Percentiles rank a stretch among this genome's conserved stretches.
Conservation (phyloP, 2,329 filamentous ascomycete genomes). For the Blumeria graminis region DNA sequence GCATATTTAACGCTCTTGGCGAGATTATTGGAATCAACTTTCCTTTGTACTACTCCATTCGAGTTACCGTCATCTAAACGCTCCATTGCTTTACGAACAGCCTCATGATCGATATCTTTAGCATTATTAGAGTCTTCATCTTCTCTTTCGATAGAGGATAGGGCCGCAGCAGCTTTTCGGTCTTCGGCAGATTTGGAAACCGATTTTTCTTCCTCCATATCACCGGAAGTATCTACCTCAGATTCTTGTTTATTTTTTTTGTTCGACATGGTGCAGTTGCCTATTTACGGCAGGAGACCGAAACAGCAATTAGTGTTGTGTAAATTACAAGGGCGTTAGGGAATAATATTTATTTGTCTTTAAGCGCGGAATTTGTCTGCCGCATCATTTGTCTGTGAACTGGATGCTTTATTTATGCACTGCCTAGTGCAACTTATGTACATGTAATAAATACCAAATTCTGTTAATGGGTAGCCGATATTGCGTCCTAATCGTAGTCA, state of each 20-base stretch:
- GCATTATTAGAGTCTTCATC: constrained; percentile 22
- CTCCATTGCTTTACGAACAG: constrained; percentile 49
- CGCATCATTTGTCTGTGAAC: too few species aligned
- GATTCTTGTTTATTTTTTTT: background rate
- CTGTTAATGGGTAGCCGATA: too few species aligned
- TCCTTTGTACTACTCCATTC: constrained; percentile 16
- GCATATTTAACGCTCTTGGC: constrained; percentile 49
- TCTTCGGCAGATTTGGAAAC: constrained; percentile 41
- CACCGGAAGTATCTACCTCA: constrained; percentile 13
- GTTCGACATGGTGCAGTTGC: background rate
- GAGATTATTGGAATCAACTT: constrained; percentile 25
- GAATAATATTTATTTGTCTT: too few species aligned
- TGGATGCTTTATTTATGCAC: too few species aligned
- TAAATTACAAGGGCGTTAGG: too few species aligned
- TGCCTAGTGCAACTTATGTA: too few species aligned
- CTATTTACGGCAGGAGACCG: too few species aligned
- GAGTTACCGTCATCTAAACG: constrained; percentile 21
- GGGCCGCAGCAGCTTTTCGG: constrained; percentile 50
- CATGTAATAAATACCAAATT: too few species aligned
- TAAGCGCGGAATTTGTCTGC: too few species aligned
- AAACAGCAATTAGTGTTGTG: too few species aligned
- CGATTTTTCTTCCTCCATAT: too few species aligned
- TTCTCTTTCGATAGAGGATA: constrained; percentile 38
- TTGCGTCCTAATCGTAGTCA: too few species aligned
- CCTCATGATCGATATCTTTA: constrained; percentile 38